Percentiles rank a stretch among this genome's conserved stretches.
Conservation (phyloP, 2,329 filamentous ascomycete genomes). For the Cordyceps cicadae region DNA sequence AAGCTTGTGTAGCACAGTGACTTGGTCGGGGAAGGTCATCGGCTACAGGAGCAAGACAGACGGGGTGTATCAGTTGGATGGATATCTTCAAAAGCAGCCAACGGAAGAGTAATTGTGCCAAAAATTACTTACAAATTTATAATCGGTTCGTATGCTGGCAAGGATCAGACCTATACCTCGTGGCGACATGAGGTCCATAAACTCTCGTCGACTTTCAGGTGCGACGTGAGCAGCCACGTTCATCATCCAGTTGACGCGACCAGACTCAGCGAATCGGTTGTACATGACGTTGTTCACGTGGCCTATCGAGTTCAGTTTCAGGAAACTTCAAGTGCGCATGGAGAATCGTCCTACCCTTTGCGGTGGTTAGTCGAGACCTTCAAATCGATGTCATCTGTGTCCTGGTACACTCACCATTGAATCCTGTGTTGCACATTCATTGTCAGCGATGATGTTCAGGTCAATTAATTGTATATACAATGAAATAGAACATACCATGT, state of each 20-base stretch:
- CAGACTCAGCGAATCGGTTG: conserved; percentile 74
- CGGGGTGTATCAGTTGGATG: neutral
- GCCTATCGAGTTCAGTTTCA: conserved; percentile 14
- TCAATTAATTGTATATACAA: no score
- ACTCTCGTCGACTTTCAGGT: conserved; percentile 51
- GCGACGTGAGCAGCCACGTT: conserved; percentile 60
- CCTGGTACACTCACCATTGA: conserved; percentile 39
- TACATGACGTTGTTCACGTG: conserved; percentile 88
- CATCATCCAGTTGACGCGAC: conserved; percentile 67
- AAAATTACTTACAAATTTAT: conserved; percentile 64
- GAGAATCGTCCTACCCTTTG: neutral
- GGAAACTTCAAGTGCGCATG: neutral
- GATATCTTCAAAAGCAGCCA: neutral
- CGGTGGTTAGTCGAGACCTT: neutral
- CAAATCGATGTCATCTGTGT: neutral
- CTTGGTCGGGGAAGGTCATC: conserved; percentile 72
- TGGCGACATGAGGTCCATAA: conserved; percentile 62
- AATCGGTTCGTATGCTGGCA: conserved; percentile 71
- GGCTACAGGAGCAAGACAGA: conserved; percentile 42
- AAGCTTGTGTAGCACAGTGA: conserved; percentile 79
- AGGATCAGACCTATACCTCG: conserved; percentile 65
- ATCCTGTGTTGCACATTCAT: conserved; percentile 27
- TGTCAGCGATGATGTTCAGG: no score
- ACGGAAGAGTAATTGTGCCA: neutral
- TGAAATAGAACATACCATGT: conserved; percentile 51